These are phyloP conservation scores for Stromatinia cepivora DNA, from an alignment of 2,329 filamentous ascomycete species.

Conservation along the genomic window DNA sequence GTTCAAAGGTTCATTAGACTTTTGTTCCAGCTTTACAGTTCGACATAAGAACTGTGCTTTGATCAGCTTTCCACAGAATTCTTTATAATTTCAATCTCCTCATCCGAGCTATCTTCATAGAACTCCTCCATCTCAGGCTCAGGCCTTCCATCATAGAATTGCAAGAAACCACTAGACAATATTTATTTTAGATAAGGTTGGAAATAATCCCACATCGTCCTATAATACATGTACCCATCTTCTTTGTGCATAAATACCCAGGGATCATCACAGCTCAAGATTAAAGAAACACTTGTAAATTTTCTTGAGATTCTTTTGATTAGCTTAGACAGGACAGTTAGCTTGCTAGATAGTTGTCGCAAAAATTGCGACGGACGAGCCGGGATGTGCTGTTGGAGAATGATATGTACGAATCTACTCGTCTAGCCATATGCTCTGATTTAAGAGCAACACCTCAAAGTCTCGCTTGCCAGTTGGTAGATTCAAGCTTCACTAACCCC, in stretches of 20 bases:
- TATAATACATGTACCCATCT: background rate
- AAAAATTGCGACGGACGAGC: background rate
- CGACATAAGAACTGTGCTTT: background rate
- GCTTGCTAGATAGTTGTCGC: background rate
- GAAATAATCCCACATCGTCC: background rate
- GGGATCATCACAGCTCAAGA: background rate
- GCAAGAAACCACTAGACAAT: background rate
- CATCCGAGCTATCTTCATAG: no score
- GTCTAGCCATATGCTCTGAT: background rate
- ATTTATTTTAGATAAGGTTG: no score
- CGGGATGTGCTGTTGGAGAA: background rate
- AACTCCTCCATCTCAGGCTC: background rate
- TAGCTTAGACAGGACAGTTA: background rate
- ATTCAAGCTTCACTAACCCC: background rate
- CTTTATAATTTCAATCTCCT: background rate
- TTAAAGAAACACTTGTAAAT: background rate
- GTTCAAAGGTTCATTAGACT: no score
- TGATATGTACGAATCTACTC: background rate
- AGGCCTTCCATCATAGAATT: no score
- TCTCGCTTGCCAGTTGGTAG: background rate
- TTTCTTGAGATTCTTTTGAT: background rate
- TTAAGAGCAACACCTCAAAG: background rate
- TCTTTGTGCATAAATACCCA: background rate
- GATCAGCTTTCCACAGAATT: background rate
- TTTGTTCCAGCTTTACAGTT: background rate